Evolutionary conservation across 768 basidiomycete species (phyloP).

Genomic region (Crepidotus variabilis): DNA sequence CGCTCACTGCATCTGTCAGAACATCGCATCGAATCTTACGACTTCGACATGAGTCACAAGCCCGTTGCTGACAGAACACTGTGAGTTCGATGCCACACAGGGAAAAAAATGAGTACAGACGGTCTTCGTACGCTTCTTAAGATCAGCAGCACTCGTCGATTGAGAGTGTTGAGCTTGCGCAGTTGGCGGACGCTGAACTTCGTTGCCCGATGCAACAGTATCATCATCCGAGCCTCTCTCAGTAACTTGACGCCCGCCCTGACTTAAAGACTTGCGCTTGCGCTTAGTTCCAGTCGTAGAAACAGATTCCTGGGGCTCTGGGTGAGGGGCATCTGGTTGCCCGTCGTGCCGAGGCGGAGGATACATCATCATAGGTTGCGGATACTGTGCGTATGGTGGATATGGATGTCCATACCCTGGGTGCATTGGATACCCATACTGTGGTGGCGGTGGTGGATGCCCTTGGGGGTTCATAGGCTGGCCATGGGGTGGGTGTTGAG

Average conservation of each 20-base stretch:
- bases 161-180: slow-evolving; percentile 22
- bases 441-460: slow-evolving; percentile 29
- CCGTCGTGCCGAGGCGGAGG: slow-evolving; percentile 36
- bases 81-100: slow-evolving; percentile 5
- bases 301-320: slow-evolving; percentile 20
- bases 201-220: slow-evolving; percentile 49
- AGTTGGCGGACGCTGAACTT: slow-evolving; percentile 32
- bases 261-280: slow-evolving; percentile 51
- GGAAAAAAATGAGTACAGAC: slow-evolving; percentile 30
- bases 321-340: slow-evolving; percentile 29
- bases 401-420: slow-evolving; percentile 55
- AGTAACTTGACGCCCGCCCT: slow-evolving; percentile 34
- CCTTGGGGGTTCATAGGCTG: slow-evolving; percentile 30
- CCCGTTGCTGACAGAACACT: slow-evolving; percentile 46
- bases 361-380: slow-evolving; percentile 73
- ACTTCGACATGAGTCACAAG: slow-evolving; percentile 87
- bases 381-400: slow-evolving; percentile 62
- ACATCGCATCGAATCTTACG: slow-evolving; percentile 96
- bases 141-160: slow-evolving; percentile 37
- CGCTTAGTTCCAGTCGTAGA: slow-evolving; percentile 47
- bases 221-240: slow-evolving; percentile 58
- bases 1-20: slow-evolving; percentile 52
- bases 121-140: slow-evolving; percentile 89
- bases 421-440: slow-evolving; percentile 57
- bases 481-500: slow-evolving; percentile 28